Evolutionary conservation across 495 filamentous ascomycete genomes (phyloP).

Genomic region (Penicillium simplicissimum): DNA sequence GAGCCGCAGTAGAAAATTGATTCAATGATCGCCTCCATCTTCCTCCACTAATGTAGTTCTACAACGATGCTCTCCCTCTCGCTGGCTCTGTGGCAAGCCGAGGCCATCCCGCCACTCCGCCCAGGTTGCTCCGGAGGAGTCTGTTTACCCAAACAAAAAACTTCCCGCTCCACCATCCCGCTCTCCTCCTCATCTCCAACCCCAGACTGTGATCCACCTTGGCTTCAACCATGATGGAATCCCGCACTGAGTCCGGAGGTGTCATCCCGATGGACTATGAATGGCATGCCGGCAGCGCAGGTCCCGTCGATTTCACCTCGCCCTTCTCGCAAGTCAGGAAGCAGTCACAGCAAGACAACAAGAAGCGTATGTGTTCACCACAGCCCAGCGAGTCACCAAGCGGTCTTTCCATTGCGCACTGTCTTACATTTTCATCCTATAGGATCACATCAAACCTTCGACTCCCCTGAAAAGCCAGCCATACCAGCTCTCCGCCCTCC

Average conservation of each 20-base stretch:
- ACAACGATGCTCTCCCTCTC: no score
- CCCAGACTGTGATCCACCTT: slow-evolving; percentile 10
- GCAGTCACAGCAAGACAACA: slow-evolving; percentile 39
- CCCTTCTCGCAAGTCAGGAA: slow-evolving; percentile 56
- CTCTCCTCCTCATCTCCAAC: slow-evolving; percentile 13
- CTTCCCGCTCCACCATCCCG: slow-evolving; percentile 20
- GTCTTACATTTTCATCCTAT: background rate
- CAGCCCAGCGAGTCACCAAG: background rate
- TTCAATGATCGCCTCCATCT: no score
- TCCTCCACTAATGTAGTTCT: no score
- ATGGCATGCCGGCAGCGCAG: slow-evolving; percentile 49
- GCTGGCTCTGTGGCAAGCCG: background rate
- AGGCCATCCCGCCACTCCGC: slow-evolving; percentile 10
- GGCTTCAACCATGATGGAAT: slow-evolving; percentile 39
- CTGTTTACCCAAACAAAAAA: slow-evolving; percentile 38
- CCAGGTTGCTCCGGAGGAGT: slow-evolving; percentile 28
- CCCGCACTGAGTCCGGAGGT: slow-evolving; percentile 45
- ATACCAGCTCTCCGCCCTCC: slow-evolving; percentile 50
- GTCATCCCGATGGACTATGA: slow-evolving; percentile 68
- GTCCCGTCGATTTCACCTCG: slow-evolving; percentile 57
- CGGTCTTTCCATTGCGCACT: background rate
- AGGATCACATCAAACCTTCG: slow-evolving; percentile 54
- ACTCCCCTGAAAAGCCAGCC: slow-evolving; percentile 52
- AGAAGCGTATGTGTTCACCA: slow-evolving; percentile 50
- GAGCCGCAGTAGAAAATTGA: no score